Conservation (phyloP, 257 asterid genomes). For the Misopates orontium region DNA sequence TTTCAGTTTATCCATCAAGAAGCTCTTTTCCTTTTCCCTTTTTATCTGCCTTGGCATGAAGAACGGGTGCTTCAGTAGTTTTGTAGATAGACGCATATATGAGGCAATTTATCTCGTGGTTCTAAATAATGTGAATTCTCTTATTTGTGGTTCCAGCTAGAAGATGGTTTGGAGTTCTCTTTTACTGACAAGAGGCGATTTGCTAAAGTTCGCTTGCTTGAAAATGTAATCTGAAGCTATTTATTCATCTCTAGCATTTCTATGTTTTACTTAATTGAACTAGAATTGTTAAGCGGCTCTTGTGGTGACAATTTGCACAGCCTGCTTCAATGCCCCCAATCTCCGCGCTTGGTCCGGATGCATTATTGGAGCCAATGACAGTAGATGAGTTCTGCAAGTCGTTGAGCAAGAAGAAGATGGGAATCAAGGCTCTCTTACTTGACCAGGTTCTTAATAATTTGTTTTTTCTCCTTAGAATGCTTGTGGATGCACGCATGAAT, state of each 20-base stretch:
- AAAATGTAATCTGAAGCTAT: conserved; percentile 56
- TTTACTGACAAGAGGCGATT: conserved; percentile 98
- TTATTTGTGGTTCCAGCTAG: conserved; percentile 57
- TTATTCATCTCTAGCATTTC: conserved; percentile 14
- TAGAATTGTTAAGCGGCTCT: conserved; percentile 24
- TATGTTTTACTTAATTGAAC: conserved; percentile 23
- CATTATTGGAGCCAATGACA: conserved; percentile 70
- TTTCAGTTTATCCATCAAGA: conserved; percentile 16
- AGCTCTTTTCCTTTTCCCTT: not conserved
- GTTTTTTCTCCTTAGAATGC: not conserved
- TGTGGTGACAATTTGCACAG: conserved; percentile 42
- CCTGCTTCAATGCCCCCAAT: conserved; percentile 83
- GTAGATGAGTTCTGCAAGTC: conserved; percentile 58
- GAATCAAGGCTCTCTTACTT: conserved; percentile 93
- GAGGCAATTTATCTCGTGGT: conserved; percentile 7
- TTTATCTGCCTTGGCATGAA: conserved; percentile 19
- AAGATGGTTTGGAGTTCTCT: conserved; percentile 89
- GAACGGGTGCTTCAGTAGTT: conserved; percentile 7
- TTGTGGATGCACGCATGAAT: not conserved
- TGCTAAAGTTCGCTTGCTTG: conserved; percentile 90
- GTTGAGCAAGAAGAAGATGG: conserved; percentile 81
- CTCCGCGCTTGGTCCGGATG: conserved; percentile 99
- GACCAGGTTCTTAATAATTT: conserved; percentile 71
- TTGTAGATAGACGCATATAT: not conserved
- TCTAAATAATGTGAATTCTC: conserved; percentile 14